These are phyloP conservation scores for Trifolium fragiferum DNA, from an alignment of 306 rosid genomes.

Conservation along the genomic window DNA sequence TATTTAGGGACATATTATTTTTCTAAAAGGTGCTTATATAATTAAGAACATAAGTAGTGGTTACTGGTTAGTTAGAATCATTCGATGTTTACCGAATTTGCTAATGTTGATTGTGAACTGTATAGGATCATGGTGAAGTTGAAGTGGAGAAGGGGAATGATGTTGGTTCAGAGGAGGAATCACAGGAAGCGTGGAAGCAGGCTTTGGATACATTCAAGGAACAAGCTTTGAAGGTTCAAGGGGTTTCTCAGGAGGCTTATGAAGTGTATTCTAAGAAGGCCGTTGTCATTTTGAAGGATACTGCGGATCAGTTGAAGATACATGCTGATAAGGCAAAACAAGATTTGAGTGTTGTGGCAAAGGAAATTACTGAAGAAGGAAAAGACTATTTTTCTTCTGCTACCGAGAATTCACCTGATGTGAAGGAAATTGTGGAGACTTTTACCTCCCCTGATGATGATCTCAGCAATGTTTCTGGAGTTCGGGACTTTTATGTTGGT, in stretches of 20 bases:
- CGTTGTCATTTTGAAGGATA: conserved; percentile 61
- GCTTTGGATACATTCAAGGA: conserved; percentile 76
- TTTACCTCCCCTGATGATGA: conserved; percentile 66
- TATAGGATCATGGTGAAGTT: conserved; percentile 58
- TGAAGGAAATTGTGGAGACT: conserved; percentile 81
- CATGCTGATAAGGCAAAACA: conserved; percentile 75
- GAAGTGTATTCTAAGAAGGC: conserved; percentile 84
- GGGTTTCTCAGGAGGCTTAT: conserved; percentile 85
- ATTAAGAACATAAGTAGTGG: not conserved
- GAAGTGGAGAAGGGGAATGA: conserved; percentile 61
- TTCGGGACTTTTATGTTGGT: conserved; percentile 85
- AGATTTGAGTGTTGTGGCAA: conserved; percentile 67
- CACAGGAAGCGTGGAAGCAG: conserved; percentile 83
- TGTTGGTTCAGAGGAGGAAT: conserved; percentile 59
- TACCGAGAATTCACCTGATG: conserved; percentile 76
- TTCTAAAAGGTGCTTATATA: not conserved
- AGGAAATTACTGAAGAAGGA: conserved; percentile 77
- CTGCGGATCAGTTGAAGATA: conserved; percentile 75
- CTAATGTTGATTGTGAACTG: conserved; percentile 33
- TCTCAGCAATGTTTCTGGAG: conserved; percentile 60
- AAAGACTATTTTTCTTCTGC: conserved; percentile 72
- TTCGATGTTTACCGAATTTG: not conserved
- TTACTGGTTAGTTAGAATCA: conserved; percentile 12
- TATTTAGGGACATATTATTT: not conserved
- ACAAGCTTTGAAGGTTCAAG: conserved; percentile 75